Base-by-base conservation (phyloP, 805 yeast genomes). In the Blastobotrys muscicola region DNA sequence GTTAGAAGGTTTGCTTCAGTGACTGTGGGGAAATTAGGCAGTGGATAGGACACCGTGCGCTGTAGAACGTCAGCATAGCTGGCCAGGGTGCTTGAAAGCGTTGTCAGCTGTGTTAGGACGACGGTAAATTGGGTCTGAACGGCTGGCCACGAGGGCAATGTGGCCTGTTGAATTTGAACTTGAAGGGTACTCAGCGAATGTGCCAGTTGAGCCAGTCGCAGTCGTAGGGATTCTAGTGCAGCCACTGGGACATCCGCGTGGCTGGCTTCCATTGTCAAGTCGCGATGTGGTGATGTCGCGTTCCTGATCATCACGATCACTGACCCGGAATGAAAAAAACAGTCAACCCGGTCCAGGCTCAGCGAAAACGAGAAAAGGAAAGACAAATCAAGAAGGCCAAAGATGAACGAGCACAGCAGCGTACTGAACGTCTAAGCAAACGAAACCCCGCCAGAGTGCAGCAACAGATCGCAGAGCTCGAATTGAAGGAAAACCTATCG, bases 61-160 rank as follows among this genome's bases (percentile, higher is more conserved):
- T 72, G 71, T 20, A 92, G 66, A 0, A 73, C 61, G 2, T 74
- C 80, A 5, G 75, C 71, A 54, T 81, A 78, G 43, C 72, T 70
- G 34, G 79, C 76, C 16, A 92, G 58, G 1, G 85, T 80, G 4
- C 74, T 63, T 0, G 94, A 76, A n/a, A 90, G 72, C 2, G 95
- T 80, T 36, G 76, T 75, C 37, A 90, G 66, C 59, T 92, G 97
- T 11, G 95, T 83, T 29, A 89, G 61, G 7, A 86, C 74, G 23
- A 89, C 85, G 52, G 79, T 85, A 54, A 86, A 76, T 61, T 90
- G 97, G 48, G 81, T 79, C 55, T 85, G 96, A 14, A 90, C 65
- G 2, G 83, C 78, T 12, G 79, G 78, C 75, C 76, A 74, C 43
- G 72, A 71, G 8, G 76, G 74, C 26, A 70, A 58, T 39, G 62